These are phyloP conservation scores for Physaria fendleri DNA, from an alignment of 345 rosid genomes.

Conservation along the genomic window DNA sequence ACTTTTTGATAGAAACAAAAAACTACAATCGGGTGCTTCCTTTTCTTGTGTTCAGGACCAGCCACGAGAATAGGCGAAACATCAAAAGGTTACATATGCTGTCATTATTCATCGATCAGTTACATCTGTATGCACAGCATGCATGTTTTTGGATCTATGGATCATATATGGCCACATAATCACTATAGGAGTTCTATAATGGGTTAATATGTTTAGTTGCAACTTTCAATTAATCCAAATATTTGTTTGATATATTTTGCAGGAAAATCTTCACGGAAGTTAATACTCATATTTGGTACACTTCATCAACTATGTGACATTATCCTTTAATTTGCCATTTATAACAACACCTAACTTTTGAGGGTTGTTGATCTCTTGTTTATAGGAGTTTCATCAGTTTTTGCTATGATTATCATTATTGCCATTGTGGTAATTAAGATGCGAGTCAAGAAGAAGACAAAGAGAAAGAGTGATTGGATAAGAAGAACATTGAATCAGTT, in stretches of 20 bases:
- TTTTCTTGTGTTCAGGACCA: no score
- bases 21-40: no score
- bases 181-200: background rate
- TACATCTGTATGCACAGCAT: no score
- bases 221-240: background rate
- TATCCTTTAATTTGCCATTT: background rate
- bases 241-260: background rate
- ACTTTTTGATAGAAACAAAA: no score
- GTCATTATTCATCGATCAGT: no score
- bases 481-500: slow-evolving; percentile 6
- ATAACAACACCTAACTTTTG: background rate
- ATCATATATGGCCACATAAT: background rate
- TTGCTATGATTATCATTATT: background rate
- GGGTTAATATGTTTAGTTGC: background rate
- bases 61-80: background rate
- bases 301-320: slow-evolving; percentile 2
- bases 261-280: slow-evolving; percentile 7
- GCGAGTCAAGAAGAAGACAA: background rate
- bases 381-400: slow-evolving; percentile 10
- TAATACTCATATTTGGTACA: slow-evolving; percentile 19
- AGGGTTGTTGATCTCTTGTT: background rate
- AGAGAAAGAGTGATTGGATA: slow-evolving; percentile 9
- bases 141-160: slow-evolving; percentile 4
- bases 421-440: background rate
- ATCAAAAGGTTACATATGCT: no score